These are phyloP conservation scores for Beauveria australis DNA, from an alignment of 2,329 filamentous ascomycete genomes.

Conservation along the genomic window DNA sequence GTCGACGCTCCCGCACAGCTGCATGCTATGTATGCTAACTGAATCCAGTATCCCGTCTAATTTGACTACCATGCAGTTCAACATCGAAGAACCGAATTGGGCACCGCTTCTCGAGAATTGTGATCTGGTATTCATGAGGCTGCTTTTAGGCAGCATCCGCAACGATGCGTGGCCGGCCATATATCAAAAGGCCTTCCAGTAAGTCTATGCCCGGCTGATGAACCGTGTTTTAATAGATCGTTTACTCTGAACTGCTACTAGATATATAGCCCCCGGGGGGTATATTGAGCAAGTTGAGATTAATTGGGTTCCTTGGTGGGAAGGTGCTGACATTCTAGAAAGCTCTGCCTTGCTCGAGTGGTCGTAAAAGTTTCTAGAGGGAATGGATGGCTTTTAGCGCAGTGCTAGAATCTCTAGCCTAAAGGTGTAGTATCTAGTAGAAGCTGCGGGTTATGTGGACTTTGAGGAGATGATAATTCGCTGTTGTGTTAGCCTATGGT, in stretches of 20 bases:
- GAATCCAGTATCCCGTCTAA: constrained; percentile 58
- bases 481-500: constrained; percentile 69
- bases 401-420: constrained; percentile 51
- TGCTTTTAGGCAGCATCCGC: constrained; percentile 68
- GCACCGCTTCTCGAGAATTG: constrained; percentile 39
- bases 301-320: constrained; percentile 68
- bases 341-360: constrained; percentile 57
- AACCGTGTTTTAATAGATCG: not conserved
- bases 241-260: constrained; percentile 24
- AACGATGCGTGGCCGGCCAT: constrained; percentile 61
- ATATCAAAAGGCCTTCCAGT: constrained; percentile 63
- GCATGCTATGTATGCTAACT: constrained; percentile 15
- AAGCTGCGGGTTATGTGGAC: constrained; percentile 68
- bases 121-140: constrained; percentile 77
- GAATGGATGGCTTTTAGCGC: constrained; percentile 56
- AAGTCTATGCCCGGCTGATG: not conserved
- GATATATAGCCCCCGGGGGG: constrained; percentile 65
- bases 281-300: constrained; percentile 84
- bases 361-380: constrained; percentile 59
- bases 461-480: constrained; percentile 62
- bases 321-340: constrained; percentile 52
- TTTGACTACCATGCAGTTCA: constrained; percentile 46
- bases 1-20: not conserved
- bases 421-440: constrained; percentile 50
- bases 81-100: constrained; percentile 70